These are phyloP conservation scores for Achlya hypogyna DNA, from an alignment of 352 stramenopile species.

Conservation along the genomic window DNA sequence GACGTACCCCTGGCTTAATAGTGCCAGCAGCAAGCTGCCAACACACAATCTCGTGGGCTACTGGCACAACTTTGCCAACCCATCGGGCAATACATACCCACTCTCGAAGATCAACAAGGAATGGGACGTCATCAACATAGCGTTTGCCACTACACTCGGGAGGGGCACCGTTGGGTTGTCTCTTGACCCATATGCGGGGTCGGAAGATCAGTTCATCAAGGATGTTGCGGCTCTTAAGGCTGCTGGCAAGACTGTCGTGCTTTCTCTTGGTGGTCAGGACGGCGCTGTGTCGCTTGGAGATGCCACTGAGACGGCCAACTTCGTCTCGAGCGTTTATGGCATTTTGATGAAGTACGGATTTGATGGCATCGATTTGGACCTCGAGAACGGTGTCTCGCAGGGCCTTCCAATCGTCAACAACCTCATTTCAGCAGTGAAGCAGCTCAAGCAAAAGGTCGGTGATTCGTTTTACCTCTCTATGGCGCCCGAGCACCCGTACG, in stretches of 20 bases:
- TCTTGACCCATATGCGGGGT: neutral
- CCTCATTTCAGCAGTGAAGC: conserved; percentile 16
- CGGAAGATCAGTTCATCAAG: conserved; percentile 2
- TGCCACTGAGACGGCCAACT: neutral
- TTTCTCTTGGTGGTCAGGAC: conserved; percentile 12
- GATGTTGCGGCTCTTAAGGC: conserved; percentile 8
- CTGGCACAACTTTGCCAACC: conserved; percentile 20
- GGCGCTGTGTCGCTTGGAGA: neutral
- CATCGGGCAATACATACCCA: conserved; percentile 8
- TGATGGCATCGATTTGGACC: conserved; percentile 18
- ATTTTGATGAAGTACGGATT: conserved; percentile 14
- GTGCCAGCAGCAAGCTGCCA: neutral
- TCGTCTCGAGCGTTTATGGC: neutral
- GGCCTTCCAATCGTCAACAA: conserved; percentile 8
- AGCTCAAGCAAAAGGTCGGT: conserved; percentile 7
- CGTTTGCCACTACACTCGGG: conserved; percentile 7
- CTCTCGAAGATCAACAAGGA: neutral
- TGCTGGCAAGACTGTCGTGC: conserved; percentile 3
- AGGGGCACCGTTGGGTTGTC: neutral
- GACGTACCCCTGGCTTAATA: too few relatives aligned
- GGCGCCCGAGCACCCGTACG: conserved; percentile 19
- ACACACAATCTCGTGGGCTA: conserved; percentile 11
- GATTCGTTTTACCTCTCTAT: conserved; percentile 16
- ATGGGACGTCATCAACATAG: conserved; percentile 12
- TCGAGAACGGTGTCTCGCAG: neutral